Base-by-base conservation (phyloP, 2,329 filamentous ascomycete species). In the Xylariaceae sp. region DNA sequence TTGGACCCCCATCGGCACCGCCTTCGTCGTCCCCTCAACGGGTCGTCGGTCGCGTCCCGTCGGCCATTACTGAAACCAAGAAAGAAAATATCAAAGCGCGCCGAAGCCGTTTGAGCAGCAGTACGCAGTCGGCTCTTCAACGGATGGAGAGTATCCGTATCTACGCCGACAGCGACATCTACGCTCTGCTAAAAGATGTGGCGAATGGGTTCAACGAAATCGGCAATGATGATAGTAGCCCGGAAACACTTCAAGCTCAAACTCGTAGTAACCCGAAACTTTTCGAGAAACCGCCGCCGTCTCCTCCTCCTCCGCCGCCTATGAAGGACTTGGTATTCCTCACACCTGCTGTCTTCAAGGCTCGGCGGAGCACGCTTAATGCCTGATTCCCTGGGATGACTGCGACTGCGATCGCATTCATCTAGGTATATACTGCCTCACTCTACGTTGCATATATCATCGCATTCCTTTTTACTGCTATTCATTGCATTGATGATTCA, bases 151-250 rank as follows among this genome's bases (percentile, higher is more conserved):
- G 83, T 65, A 87, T 87, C 55, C 80, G 81, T 19, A 78, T 88
- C 60, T 88, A 87, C 59, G 84, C 83, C 19, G 84, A 84, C 54
- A 80, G 81, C 55, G 84, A 86, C 44, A 79, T 89, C 8, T 87
- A 84, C 59, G 79, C 81, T 2, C 74, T 88, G 1, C 73, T 88
- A 39, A 82, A 80, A 1, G 85, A 88, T 59, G 85, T 88, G 13
- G 84, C 88, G 67, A 75, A 75, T 56, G 78, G 83, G 63, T 80
- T 85, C 64, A 77, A 70, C 49, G 72, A 72, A 53, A 73, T 78
- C 64, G 71, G 71, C 43, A 71, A 74, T 4, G 53, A 55, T 19
- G 49, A 49, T 21, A 51, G 53, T 40, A 61, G 50, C 43, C 62
- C 62, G 15, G 57, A 62, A 51, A 47, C 42, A 49, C 57, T 42